These are phyloP conservation scores for Cryptococcus amylolentus DNA, from an alignment of 1,284 basidiomycete species.

Conservation along the genomic window DNA sequence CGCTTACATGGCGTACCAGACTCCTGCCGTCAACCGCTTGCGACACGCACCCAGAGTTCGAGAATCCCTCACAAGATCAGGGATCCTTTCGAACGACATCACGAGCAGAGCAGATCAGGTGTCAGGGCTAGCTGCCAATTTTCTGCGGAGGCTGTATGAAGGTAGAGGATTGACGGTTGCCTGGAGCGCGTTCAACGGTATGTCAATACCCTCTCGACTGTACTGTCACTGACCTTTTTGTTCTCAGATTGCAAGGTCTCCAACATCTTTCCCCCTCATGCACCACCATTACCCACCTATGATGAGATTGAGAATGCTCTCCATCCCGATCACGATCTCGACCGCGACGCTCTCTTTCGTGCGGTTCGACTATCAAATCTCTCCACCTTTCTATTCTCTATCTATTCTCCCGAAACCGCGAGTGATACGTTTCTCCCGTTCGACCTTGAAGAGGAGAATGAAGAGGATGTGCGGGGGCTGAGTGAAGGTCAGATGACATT, in stretches of 20 bases:
- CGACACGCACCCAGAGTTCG: too few species aligned
- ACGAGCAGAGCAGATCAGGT: background rate
- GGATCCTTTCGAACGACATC: background rate
- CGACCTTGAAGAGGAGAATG: slow-evolving; percentile 5
- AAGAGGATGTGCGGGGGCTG: slow-evolving; percentile 3
- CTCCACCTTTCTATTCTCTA: slow-evolving; percentile 27
- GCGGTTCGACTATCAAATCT: slow-evolving; percentile 27
- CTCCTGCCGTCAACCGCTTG: too few species aligned
- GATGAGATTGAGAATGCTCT: slow-evolving; percentile 15
- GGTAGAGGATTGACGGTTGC: slow-evolving; percentile 8
- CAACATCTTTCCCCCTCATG: slow-evolving; percentile 20
- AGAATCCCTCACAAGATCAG: background rate
- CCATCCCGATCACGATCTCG: slow-evolving; percentile 8
- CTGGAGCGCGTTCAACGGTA: slow-evolving; percentile 25
- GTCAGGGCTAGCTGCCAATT: background rate
- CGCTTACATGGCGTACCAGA: too few species aligned
- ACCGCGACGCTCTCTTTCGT: slow-evolving; percentile 7
- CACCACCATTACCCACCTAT: slow-evolving; percentile 21
- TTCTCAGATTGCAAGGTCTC: slow-evolving; percentile 16
- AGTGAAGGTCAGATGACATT: slow-evolving; percentile 1
- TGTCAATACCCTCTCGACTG: background rate
- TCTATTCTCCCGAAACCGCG: slow-evolving; percentile 30
- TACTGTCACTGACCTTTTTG: background rate
- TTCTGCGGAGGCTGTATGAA: background rate
- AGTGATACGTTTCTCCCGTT: slow-evolving; percentile 5